Base-by-base conservation (phyloP, 164 flowering plant species). In the Chimonanthus salicifolius region DNA sequence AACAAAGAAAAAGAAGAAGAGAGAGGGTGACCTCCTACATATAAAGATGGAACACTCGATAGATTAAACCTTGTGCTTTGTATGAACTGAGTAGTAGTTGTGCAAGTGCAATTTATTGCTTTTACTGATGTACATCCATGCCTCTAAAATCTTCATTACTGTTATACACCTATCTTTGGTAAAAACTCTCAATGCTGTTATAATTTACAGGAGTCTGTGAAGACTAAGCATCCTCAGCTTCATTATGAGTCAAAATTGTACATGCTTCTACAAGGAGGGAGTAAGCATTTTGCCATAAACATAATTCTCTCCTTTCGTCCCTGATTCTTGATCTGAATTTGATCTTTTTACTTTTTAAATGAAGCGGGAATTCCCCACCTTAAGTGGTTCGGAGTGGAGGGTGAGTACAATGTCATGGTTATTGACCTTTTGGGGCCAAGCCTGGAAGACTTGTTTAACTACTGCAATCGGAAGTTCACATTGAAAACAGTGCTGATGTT, bases 161-260 rank as follows among this genome's bases (percentile, higher is more conserved):
- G 58, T 51, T 51, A 51, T 51, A 8, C 58, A 10, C 45, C 45
- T 65, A 43, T 44, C 47, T 58, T 46, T 44, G 18, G 58, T 48
- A 10, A n/a, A 47, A n/a, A 45, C 3, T 6, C 51, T 74, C 11
- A n/a, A 7, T 75, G 70, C n/a, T 13, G 7, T 70, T 51, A 49
- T 74, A 33, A 33, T 67, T 50, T 33, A 15, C 80, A 89, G 93
- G 93, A 89, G 76, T 76, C 83, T 70, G 82, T 73, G 50, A 86
- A 86, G 78, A 87, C 92, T 7, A 87, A 85, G 79, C 92, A 89
- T 71, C 92, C 92, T 58, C 92, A 89, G 72, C 88, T 89, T 75
- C 91, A 84, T 21, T 90, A 88, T 79, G 95, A 90, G 71, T 82
- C 95, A n/a, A 90, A 89, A 78, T 74, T 90, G 75, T 90, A 90